phyloP scores from a whole-genome alignment of 176 grass and related monocot species.

The Urochloa ruziziensis region DNA sequence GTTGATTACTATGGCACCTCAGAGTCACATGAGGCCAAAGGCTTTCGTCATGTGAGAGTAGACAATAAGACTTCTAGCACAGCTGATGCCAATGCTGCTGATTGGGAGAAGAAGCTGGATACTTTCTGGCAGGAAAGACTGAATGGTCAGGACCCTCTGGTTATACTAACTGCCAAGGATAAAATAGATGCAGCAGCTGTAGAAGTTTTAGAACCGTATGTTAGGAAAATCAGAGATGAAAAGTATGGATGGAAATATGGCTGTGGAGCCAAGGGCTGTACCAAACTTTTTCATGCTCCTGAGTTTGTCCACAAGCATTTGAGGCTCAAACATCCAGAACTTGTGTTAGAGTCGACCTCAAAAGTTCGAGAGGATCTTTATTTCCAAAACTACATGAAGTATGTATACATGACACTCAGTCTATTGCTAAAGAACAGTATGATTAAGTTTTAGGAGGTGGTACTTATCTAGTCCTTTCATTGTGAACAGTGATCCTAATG shows the following conservation, averaged over 20 bases:
- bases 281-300: slow-evolving; percentile 98
- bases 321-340: slow-evolving; percentile 87
- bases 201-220: slow-evolving; percentile 81
- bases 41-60: slow-evolving; percentile 78
- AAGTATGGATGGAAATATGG: slow-evolving; percentile 99
- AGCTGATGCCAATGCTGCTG: slow-evolving; percentile 52
- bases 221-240: slow-evolving; percentile 98
- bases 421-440: slow-evolving; percentile 2
- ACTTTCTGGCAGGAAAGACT: slow-evolving; percentile 79
- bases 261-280: slow-evolving; percentile 95
- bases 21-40: slow-evolving; percentile 71
- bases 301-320: slow-evolving; percentile 99
- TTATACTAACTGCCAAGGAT: slow-evolving; percentile 76
- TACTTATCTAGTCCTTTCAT: slow-evolving; percentile 26
- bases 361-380: slow-evolving; percentile 97
- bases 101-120: slow-evolving; percentile 97
- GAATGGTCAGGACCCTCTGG: slow-evolving; percentile 78
- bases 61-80: slow-evolving; percentile 63
- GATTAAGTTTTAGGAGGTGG: neutral
- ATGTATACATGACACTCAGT: slow-evolving; percentile 32
- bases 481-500: slow-evolving; percentile 79
- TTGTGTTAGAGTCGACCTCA: slow-evolving; percentile 87
- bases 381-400: slow-evolving; percentile 99
- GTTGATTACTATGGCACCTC: slow-evolving; percentile 95
- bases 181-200: slow-evolving; percentile 91